Conservation (phyloP, 805 yeast genomes). For the Pichia heedii region DNA sequence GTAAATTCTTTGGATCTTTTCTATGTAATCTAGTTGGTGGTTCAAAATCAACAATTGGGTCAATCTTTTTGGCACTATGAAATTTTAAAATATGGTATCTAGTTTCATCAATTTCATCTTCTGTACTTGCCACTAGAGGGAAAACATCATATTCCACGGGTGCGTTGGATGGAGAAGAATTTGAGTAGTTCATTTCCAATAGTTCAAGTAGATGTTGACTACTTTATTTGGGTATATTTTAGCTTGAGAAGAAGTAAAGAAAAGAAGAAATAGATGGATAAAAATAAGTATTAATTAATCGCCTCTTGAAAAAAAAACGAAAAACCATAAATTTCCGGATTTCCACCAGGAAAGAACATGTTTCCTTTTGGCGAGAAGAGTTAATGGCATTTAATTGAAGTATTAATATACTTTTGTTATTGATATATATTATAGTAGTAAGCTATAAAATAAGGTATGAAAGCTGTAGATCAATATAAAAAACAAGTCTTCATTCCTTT, state of each 20-base stretch:
- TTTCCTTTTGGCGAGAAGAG: too few species aligned
- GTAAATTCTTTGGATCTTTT: conserved; percentile 87
- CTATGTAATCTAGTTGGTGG: conserved; percentile 84
- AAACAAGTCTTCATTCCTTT: conserved; percentile 8
- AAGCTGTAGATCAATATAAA: neutral
- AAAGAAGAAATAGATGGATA: neutral
- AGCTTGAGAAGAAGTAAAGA: neutral
- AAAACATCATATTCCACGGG: conserved; percentile 30
- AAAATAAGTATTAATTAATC: too few species aligned
- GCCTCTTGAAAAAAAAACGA: too few species aligned
- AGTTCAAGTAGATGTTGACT: neutral
- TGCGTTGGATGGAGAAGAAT: neutral
- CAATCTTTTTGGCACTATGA: conserved; percentile 62
- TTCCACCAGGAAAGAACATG: too few species aligned
- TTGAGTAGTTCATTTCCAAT: neutral
- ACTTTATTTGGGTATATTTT: neutral
- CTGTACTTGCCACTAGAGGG: conserved; percentile 62
- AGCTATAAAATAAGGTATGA: neutral
- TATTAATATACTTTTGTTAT: too few species aligned
- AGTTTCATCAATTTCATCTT: conserved; percentile 60
- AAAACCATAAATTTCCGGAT: too few species aligned
- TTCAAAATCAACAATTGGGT: conserved; percentile 62
- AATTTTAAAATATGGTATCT: conserved; percentile 78
- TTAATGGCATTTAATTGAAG: too few species aligned
- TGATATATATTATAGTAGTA: too few species aligned